Percentiles rank a stretch among this genome's conserved stretches.
Conservation (phyloP, 306 rosid species). For the Quercus glauca region DNA sequence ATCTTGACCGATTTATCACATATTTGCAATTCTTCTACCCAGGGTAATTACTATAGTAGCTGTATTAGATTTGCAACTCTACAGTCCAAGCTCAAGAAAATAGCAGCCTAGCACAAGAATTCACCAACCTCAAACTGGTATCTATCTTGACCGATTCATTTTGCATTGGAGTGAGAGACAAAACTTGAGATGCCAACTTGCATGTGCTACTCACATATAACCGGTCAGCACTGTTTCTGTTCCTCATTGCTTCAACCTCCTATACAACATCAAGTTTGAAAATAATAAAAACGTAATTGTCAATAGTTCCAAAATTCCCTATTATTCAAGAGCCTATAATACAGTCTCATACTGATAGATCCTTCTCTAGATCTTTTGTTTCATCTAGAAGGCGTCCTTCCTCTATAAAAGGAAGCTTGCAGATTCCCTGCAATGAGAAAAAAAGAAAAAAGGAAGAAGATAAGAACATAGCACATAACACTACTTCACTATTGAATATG, state of each 20-base stretch:
- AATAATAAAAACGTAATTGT: neutral
- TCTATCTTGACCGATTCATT: constrained; percentile 7
- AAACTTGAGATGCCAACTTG: constrained; percentile 25
- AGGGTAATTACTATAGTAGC: neutral
- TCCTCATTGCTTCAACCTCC: constrained; percentile 40
- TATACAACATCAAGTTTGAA: neutral
- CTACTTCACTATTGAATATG: neutral
- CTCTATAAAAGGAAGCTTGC: constrained; percentile 52
- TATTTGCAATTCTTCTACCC: neutral
- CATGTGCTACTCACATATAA: constrained; percentile 25
- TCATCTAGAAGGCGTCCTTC: constrained; percentile 44
- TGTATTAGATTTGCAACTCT: neutral
- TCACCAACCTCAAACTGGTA: constrained; percentile 27
- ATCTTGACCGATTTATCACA: too few relatives aligned
- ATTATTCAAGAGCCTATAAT: neutral
- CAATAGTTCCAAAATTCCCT: neutral
- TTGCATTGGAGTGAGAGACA: neutral
- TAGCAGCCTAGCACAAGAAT: neutral
- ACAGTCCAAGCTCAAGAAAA: neutral
- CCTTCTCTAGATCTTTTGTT: constrained; percentile 28
- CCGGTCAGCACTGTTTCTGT: constrained; percentile 21
- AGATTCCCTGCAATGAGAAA: constrained; percentile 31
- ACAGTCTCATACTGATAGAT: constrained; percentile 33
- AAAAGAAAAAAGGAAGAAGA: too few relatives aligned
- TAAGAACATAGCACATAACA: neutral